These are phyloP conservation scores for Flammula alnicola DNA, from an alignment of 1,284 basidiomycete genomes.

Conservation along the genomic window DNA sequence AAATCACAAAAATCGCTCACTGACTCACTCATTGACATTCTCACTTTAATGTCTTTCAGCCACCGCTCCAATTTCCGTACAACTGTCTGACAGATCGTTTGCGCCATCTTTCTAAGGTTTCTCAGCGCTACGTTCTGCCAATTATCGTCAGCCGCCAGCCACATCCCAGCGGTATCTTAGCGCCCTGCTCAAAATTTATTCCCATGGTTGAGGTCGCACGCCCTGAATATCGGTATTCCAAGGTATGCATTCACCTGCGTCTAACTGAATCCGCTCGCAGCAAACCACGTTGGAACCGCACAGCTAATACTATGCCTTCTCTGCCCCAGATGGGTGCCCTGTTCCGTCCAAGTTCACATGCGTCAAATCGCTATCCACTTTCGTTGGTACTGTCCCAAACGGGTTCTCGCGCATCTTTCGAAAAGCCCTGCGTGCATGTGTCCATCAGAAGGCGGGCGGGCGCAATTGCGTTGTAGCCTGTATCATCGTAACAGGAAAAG, in stretches of 20 bases:
- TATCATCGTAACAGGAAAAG: conserved; percentile 3
- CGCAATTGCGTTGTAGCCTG: neutral
- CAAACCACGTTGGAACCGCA: conserved; percentile 3
- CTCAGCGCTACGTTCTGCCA: neutral
- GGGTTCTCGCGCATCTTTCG: neutral
- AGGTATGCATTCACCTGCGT: too few species aligned
- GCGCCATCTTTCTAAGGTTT: too few species aligned
- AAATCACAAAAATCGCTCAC: neutral
- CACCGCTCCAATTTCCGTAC: neutral
- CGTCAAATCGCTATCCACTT: neutral
- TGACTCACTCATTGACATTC: neutral
- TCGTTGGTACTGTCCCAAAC: neutral
- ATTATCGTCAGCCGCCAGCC: neutral
- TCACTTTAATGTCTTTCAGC: neutral
- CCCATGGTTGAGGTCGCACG: too few species aligned
- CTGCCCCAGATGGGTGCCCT: neutral
- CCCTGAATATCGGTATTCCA: too few species aligned
- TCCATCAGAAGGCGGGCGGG: neutral
- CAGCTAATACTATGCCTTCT: neutral
- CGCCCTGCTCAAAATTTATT: too few species aligned
- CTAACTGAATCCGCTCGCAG: too few species aligned
- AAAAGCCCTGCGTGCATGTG: neutral
- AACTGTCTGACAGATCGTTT: neutral
- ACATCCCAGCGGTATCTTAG: neutral
- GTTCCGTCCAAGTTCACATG: neutral